phyloP scores from a whole-genome alignment of 2,329 filamentous ascomycete species.

The Alternaria tenuissima region DNA sequence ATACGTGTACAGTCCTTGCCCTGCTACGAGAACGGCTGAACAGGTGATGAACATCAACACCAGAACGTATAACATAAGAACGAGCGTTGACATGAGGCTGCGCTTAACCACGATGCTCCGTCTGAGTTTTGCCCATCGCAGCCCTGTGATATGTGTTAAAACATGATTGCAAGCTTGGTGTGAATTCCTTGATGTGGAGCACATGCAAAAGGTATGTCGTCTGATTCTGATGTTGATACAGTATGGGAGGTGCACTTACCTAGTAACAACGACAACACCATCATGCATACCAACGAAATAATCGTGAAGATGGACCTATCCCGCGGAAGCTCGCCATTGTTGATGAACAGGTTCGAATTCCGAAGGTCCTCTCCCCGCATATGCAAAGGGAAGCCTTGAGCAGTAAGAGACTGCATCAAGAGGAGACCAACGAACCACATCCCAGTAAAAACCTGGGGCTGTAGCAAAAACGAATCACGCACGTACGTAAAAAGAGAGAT shows the following conservation, averaged over 20 bases:
- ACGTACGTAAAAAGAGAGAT: not conserved
- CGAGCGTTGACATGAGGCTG: constrained; percentile 26
- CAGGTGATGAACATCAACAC: constrained; percentile 28
- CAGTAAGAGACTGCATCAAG: constrained; percentile 3
- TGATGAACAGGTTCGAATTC: not conserved
- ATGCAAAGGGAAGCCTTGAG: not conserved
- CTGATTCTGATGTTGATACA: not conserved
- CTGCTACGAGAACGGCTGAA: constrained; percentile 37
- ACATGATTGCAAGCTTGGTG: not conserved
- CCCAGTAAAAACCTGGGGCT: not conserved
- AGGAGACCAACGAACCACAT: not conserved
- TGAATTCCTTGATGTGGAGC: not conserved
- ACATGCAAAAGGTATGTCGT: not conserved
- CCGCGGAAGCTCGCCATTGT: not conserved
- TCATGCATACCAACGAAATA: constrained; percentile 7
- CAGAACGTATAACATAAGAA: constrained; percentile 26
- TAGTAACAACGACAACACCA: constrained; percentile 10
- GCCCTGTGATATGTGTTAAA: constrained; percentile 5
- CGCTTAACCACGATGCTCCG: constrained; percentile 9
- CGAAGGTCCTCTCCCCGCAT: not conserved
- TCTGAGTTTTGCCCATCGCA: constrained; percentile 3
- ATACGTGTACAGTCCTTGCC: constrained; percentile 36
- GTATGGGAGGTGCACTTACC: not conserved
- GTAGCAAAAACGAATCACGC: not conserved
- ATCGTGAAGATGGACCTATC: constrained; percentile 5